These are phyloP conservation scores for Gossypioides kirkii DNA, from an alignment of 345 rosid genomes.

Conservation along the genomic window DNA sequence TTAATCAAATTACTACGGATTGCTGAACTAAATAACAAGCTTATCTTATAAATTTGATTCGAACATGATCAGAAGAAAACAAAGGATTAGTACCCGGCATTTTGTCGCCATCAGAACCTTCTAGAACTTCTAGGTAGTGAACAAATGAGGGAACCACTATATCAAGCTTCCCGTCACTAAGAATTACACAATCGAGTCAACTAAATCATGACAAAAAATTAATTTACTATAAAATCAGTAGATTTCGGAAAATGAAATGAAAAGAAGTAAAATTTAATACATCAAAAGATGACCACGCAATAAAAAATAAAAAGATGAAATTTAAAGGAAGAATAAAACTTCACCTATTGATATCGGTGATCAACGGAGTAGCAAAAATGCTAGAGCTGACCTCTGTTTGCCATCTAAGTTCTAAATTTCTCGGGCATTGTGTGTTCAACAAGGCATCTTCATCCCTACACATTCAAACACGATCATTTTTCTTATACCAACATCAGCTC, in stretches of 20 bases:
- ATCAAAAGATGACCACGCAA: neutral
- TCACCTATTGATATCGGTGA: conserved; percentile 94
- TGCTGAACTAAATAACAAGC: neutral
- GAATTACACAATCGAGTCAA: conserved; percentile 6
- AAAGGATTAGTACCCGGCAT: conserved; percentile 62
- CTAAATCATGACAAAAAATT: neutral
- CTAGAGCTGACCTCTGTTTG: conserved; percentile 98
- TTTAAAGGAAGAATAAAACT: neutral
- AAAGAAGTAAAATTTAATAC: neutral
- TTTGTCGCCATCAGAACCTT: conserved; percentile 99
- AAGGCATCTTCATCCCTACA: conserved; percentile 82
- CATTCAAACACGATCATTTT: neutral
- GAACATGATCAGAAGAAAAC: neutral
- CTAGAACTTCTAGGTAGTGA: conserved; percentile 97
- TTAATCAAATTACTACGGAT: neutral
- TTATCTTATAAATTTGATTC: neutral
- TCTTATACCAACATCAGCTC: neutral
- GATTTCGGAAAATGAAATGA: neutral
- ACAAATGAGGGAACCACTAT: conserved; percentile 94
- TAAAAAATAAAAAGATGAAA: neutral
- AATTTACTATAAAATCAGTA: neutral
- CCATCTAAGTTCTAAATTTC: conserved; percentile 92
- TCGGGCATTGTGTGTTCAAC: conserved; percentile 90
- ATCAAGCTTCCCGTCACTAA: conserved; percentile 98
- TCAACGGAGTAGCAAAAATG: conserved; percentile 84